Conservation (phyloP, 768 basidiomycete genomes). For the Tricholoma furcatifolium region DNA sequence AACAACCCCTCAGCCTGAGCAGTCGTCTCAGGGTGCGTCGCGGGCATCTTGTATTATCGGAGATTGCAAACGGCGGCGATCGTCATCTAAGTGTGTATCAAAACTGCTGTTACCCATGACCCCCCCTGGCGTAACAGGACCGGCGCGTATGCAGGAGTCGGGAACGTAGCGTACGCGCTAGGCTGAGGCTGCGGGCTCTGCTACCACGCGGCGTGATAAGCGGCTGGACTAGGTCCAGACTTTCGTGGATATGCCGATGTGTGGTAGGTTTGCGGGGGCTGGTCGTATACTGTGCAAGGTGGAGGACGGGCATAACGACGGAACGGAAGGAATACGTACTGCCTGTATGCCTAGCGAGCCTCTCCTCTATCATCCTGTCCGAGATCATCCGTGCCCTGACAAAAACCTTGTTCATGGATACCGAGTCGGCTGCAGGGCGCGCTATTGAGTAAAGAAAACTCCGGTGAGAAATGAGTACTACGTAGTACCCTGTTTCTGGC, state of each 20-base stretch:
- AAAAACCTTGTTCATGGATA: constrained; percentile 94
- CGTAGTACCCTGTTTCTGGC: constrained; percentile 76
- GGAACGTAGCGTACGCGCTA: constrained; percentile 38
- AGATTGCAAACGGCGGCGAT: no score
- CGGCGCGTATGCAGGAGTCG: constrained; percentile 19
- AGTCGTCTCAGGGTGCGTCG: no score
- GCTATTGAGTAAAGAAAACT: constrained; percentile 2
- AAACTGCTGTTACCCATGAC: no score
- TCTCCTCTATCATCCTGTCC: constrained; percentile 92
- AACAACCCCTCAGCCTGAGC: no score
- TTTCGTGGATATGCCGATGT: constrained; percentile 22
- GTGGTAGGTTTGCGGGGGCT: constrained; percentile 25
- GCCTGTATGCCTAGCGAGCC: constrained; percentile 69
- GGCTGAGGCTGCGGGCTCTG: constrained; percentile 31
- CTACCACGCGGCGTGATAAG: constrained; percentile 48
- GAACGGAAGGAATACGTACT: constrained; percentile 36
- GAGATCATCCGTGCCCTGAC: constrained; percentile 86
- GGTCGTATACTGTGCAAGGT: constrained; percentile 51
- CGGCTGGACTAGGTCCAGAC: constrained; percentile 24
- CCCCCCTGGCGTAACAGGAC: no score
- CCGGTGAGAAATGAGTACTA: no score
- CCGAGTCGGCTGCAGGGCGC: constrained; percentile 72
- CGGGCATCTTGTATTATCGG: no score
- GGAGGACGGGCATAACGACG: neutral
- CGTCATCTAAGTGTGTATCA: no score